Percentiles rank a stretch among this genome's conserved stretches.
Evolutionary conservation across 495 filamentous ascomycete genomes (phyloP).

Genomic region (Talaromyces ruber): DNA sequence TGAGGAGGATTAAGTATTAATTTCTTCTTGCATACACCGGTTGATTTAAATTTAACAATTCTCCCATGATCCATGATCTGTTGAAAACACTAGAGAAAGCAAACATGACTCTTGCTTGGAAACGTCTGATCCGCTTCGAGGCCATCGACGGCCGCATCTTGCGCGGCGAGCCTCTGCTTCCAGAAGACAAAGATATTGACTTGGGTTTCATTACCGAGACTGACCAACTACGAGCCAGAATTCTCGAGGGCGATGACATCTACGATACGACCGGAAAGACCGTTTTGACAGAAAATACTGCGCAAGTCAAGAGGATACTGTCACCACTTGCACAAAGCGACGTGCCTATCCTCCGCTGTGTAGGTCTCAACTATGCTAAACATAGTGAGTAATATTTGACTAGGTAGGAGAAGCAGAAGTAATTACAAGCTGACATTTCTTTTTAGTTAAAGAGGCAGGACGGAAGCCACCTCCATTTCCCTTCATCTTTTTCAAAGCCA

Average conservation of each 20-base stretch:
- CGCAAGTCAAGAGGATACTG: constrained; percentile 25
- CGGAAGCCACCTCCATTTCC: constrained; percentile 37
- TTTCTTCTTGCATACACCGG: too few relatives aligned
- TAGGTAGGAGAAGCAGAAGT: background rate
- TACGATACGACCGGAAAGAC: constrained; percentile 28
- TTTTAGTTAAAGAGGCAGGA: constrained; percentile 41
- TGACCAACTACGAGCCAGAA: constrained; percentile 25
- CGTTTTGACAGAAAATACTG: constrained; percentile 22
- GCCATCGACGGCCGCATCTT: constrained; percentile 33
- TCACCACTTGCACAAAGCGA: constrained; percentile 24
- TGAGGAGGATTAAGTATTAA: too few relatives aligned
- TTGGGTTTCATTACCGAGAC: constrained; percentile 27
- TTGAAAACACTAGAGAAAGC: too few relatives aligned
- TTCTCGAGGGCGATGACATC: constrained; percentile 30
- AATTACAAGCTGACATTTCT: background rate
- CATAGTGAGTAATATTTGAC: constrained; percentile 20
- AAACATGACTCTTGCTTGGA: constrained; percentile 20
- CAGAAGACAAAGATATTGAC: constrained; percentile 22
- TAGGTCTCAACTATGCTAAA: constrained; percentile 32
- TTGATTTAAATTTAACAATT: too few relatives aligned
- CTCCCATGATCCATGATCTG: too few relatives aligned
- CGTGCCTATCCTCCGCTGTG: constrained; percentile 29
- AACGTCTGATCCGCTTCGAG: constrained; percentile 41
- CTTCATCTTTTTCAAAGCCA: constrained; percentile 43
- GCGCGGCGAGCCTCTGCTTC: constrained; percentile 40